phyloP scores from a whole-genome alignment of 2,329 filamentous ascomycete species.

The Aureobasidium sp. region DNA sequence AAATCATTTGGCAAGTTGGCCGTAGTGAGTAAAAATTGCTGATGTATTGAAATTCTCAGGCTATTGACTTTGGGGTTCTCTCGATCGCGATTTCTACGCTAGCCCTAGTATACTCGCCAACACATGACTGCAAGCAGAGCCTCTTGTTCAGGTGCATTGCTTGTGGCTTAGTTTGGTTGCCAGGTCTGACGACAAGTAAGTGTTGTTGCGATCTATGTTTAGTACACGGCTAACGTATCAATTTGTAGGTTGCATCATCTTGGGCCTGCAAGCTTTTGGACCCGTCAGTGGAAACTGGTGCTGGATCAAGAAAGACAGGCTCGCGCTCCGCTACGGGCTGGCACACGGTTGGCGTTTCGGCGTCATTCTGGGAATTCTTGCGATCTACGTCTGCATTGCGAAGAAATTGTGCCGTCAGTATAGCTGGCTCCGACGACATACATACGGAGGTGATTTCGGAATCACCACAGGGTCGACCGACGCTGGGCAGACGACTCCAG shows the following conservation, averaged over 20 bases:
- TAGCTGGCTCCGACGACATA: no score
- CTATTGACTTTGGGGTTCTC: no score
- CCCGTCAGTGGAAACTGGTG: constrained; percentile 42
- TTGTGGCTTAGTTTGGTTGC: constrained; percentile 33
- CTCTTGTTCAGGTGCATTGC: constrained; percentile 24
- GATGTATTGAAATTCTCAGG: constrained; percentile 26
- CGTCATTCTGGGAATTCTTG: no score
- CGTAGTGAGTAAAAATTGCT: background rate
- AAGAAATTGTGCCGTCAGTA: no score
- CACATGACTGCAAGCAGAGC: constrained; percentile 26
- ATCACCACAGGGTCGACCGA: no score
- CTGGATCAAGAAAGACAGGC: constrained; percentile 34
- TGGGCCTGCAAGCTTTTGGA: constrained; percentile 25
- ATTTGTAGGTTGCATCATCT: constrained; percentile 17
- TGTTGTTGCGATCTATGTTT: background rate
- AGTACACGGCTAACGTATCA: no score
- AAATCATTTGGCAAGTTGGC: background rate
- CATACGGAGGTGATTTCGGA: no score
- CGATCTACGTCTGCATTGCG: no score
- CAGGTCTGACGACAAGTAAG: constrained; percentile 32
- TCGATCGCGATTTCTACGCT: no score
- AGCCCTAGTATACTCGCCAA: constrained; percentile 28
- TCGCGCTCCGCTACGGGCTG: constrained; percentile 36
- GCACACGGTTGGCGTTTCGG: constrained; percentile 36
- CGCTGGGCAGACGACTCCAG: no score